Conservation (phyloP, 2,329 filamentous ascomycete genomes). For the Fusarium metavorans region DNA sequence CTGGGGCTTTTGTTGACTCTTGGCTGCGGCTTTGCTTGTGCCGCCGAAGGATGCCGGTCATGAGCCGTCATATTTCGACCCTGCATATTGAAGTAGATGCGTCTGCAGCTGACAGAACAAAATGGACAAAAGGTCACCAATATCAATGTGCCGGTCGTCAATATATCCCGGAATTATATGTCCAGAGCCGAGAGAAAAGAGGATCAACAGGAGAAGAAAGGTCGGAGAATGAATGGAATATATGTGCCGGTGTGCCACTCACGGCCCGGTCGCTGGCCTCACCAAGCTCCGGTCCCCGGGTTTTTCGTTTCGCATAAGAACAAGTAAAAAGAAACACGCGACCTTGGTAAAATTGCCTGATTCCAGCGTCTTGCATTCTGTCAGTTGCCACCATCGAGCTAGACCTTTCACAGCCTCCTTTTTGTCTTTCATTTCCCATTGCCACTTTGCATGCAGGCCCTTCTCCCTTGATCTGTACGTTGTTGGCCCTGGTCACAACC, state of each 20-base stretch:
- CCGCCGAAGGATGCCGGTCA: not conserved
- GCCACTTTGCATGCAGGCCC: not conserved
- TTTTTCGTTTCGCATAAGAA: not conserved
- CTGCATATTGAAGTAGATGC: not conserved
- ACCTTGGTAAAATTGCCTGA: not conserved
- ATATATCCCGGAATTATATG: not conserved
- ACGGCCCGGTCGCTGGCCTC: not conserved
- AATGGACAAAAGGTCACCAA: not conserved
- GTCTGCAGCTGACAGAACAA: not conserved
- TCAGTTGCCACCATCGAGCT: not conserved
- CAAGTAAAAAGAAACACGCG: not conserved
- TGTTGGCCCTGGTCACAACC: not conserved
- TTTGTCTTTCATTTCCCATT: not conserved
- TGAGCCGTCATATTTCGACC: not conserved
- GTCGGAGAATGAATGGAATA: not conserved
- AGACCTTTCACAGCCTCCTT: not conserved
- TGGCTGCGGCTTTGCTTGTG: not conserved
- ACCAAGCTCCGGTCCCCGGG: not conserved
- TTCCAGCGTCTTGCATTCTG: not conserved
- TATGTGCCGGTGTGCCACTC: not conserved
- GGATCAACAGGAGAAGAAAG: not conserved
- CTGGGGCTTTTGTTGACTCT: conserved; percentile 4
- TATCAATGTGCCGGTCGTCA: not conserved
- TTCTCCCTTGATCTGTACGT: not conserved
- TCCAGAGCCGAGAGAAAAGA: not conserved